Evolutionary conservation across 2,329 filamentous ascomycete genomes (phyloP).

Genomic region (Lachnellula occidentalis): DNA sequence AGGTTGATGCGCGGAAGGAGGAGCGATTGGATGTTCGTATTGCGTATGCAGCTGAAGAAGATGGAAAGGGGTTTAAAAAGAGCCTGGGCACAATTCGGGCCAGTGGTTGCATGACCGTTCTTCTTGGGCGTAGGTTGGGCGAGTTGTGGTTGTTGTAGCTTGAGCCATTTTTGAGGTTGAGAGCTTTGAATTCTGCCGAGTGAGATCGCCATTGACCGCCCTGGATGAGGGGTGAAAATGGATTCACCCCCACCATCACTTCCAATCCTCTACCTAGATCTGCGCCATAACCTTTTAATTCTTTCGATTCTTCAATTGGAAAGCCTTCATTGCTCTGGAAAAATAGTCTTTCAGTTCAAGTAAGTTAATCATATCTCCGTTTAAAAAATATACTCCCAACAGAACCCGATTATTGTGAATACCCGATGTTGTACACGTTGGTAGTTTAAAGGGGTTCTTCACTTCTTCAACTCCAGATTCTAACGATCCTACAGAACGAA

Average conservation of each 20-base stretch:
- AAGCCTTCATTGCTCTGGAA: background rate
- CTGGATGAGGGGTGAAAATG: conserved; percentile 5
- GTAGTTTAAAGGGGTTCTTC: background rate
- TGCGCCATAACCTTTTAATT: background rate
- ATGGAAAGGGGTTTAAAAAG: conserved; percentile 23
- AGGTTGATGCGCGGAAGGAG: conserved; percentile 32
- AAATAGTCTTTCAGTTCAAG: background rate
- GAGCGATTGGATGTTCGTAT: conserved; percentile 17
- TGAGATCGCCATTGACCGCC: background rate
- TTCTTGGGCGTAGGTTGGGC: conserved; percentile 8
- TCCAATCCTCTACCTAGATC: background rate
- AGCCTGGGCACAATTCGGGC: conserved; percentile 27
- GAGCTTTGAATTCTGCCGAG: background rate
- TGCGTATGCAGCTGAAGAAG: conserved; percentile 16
- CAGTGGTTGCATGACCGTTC: conserved; percentile 29
- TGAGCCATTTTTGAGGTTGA: conserved; percentile 15
- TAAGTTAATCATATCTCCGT: background rate
- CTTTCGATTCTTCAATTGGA: background rate
- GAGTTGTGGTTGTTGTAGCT: background rate
- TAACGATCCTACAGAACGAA: background rate
- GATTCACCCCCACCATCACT: conserved; percentile 8
- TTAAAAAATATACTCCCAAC: background rate
- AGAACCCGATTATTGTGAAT: background rate
- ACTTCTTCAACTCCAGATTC: background rate
- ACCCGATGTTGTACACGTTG: background rate